Base-by-base conservation (phyloP, 805 yeast genomes). In the Candida maris region DNA sequence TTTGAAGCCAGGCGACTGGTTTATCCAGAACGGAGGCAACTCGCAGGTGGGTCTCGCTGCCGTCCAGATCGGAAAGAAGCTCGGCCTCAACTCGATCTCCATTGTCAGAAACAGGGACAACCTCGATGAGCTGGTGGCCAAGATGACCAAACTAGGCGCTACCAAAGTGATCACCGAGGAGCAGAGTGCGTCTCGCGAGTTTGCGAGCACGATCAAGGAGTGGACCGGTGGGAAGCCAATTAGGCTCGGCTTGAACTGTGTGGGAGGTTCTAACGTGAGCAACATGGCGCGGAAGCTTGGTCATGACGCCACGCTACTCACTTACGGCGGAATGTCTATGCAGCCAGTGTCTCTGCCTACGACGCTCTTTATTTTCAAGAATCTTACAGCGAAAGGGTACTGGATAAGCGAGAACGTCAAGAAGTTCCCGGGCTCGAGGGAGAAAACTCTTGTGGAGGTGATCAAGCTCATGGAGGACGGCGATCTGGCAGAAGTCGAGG, bases 251-350 rank as follows among this genome's bases (percentile, higher is more conserved):
- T 67, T 93, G 46, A 93, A 93, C 63, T 85, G 95, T 53, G 91
- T 94, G 23, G 97, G 98, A 37, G 99, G 99, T 22, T 74, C 82
- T 42, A 81, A 87, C 24, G 76, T 87, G 15, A 71, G 95, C 0
- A 81, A 81, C 27, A 70, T 93, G 49, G 91, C 95, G 7, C 73
- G 96, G 48, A 91, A 88, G 58, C 70, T 93, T 38, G 79, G 77
- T 25, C 64, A 68, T 12, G 77, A 85, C 49, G 95, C 93, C 1
- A 73, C 79, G 32, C 66, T 93, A 69, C 76, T 88, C 49, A 87
- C 97, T 1, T 93, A 93, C 56, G 99, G 99, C 22, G 97, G 95
- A 25, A 93, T 93, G 98, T 86, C 97, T 3, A 79, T 81, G 70
- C 89, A 86, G 64, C 98, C 98, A 2, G 94, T 93, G 8, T 74